Conservation (phyloP, 208 protist genomes). For the Leishmania lainsoni region DNA sequence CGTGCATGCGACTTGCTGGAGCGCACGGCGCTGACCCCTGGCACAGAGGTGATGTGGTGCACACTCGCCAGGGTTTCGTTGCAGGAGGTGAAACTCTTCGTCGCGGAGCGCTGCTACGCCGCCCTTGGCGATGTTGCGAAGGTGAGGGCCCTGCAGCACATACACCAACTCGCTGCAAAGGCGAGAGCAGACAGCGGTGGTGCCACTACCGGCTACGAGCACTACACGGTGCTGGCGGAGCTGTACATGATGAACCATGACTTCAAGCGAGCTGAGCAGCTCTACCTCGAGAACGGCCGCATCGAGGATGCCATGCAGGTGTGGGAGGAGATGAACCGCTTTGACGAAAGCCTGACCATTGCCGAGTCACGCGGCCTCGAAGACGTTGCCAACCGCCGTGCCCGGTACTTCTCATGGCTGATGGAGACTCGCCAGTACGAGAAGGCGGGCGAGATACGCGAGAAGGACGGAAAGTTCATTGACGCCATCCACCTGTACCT, state of each 20-base stretch:
- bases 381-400: conserved; percentile 84
- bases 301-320: conserved; percentile 95
- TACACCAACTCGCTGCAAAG: conserved; percentile 83
- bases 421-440: conserved; percentile 96
- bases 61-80: conserved; percentile 89
- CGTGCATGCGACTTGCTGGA: conserved; percentile 93
- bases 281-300: conserved; percentile 95
- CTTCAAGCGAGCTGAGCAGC: conserved; percentile 92
- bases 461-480: conserved; percentile 93
- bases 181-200: conserved; percentile 61
- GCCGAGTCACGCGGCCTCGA: conserved; percentile 83
- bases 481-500: conserved; percentile 98
- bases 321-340: conserved; percentile 96
- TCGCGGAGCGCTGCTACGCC: conserved; percentile 96
- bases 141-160: conserved; percentile 89
- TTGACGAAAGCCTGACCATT: conserved; percentile 92
- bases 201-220: conserved; percentile 81
- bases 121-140: conserved; percentile 95
- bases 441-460: conserved; percentile 94
- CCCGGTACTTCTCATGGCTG: conserved; percentile 95
- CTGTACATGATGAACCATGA: conserved; percentile 91
- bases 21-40: conserved; percentile 73
- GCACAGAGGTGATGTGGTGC: conserved; percentile 96
- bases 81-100: conserved; percentile 83
- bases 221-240: conserved; percentile 90